Percentiles rank a stretch among this genome's conserved stretches.
These are phyloP conservation scores for Exserohilum turcica DNA, from an alignment of 2,329 filamentous ascomycete genomes.

Conservation along the genomic window DNA sequence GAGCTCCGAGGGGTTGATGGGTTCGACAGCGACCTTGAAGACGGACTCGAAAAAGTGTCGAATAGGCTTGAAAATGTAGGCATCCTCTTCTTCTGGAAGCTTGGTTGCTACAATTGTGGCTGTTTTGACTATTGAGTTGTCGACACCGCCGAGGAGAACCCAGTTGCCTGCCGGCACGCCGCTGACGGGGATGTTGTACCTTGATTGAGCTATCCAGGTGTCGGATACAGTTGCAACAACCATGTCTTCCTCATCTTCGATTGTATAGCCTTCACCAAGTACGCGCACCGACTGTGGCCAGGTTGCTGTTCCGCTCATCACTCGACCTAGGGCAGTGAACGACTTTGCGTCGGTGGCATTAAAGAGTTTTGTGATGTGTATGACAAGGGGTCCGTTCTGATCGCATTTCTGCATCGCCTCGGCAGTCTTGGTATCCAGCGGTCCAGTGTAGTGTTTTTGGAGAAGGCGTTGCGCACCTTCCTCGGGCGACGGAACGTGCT, in stretches of 20 bases:
- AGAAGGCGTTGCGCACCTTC: constrained; percentile 78
- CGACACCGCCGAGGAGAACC: constrained; percentile 88
- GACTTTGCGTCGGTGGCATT: constrained; percentile 86
- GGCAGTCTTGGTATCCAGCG: constrained; percentile 79
- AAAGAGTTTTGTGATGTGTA: constrained; percentile 93
- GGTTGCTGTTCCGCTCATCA: constrained; percentile 87
- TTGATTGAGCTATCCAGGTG: constrained; percentile 87
- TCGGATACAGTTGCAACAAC: constrained; percentile 80
- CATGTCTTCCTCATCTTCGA: constrained; percentile 99
- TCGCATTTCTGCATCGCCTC: constrained; percentile 81
- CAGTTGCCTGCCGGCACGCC: constrained; percentile 93
- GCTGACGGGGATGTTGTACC: constrained; percentile 90
- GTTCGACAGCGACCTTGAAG: constrained; percentile 96
- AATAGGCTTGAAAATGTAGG: constrained; percentile 92
- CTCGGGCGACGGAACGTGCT: constrained; percentile 85
- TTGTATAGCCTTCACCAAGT: constrained; percentile 90
- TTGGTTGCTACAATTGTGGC: constrained; percentile 84
- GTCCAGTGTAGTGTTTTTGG: constrained; percentile 89
- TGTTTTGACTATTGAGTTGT: constrained; percentile 98
- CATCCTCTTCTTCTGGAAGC: constrained; percentile 85
- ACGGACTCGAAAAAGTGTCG: constrained; percentile 96
- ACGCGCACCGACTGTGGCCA: constrained; percentile 85
- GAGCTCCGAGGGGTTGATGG: constrained; percentile 95
- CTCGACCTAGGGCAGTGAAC: constrained; percentile 87
- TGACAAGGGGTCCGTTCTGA: constrained; percentile 86